These are phyloP conservation scores for Lactarius sanguifluus DNA, from an alignment of 768 basidiomycete species.

Conservation along the genomic window DNA sequence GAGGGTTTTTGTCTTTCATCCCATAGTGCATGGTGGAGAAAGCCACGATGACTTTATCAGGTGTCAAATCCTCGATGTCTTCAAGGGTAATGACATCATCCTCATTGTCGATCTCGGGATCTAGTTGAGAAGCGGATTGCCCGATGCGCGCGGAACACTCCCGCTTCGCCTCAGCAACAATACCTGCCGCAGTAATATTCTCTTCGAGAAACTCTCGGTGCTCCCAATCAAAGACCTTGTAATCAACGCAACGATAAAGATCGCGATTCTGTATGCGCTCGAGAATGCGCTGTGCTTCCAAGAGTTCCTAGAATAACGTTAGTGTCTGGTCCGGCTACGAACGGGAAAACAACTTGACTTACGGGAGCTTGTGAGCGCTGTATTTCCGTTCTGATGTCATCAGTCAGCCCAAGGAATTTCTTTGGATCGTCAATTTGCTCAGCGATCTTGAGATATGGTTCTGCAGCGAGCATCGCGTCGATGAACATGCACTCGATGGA, in stretches of 20 bases:
- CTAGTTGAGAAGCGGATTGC: not conserved
- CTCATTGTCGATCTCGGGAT: constrained; percentile 13
- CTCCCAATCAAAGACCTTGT: constrained; percentile 47
- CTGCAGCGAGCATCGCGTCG: constrained; percentile 70
- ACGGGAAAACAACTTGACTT: constrained; percentile 26
- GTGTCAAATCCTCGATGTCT: constrained; percentile 40
- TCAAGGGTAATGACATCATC: constrained; percentile 27
- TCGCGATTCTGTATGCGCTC: constrained; percentile 60
- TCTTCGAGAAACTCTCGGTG: constrained; percentile 33
- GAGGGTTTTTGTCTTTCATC: constrained; percentile 66
- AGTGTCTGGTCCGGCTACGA: constrained; percentile 3
- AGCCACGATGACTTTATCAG: constrained; percentile 62
- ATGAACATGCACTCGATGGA: constrained; percentile 86
- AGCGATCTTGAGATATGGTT: constrained; percentile 62
- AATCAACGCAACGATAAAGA: constrained; percentile 70
- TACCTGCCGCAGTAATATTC: constrained; percentile 39
- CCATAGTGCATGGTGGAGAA: constrained; percentile 72
- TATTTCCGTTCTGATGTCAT: constrained; percentile 62
- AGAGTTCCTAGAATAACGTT: constrained; percentile 50
- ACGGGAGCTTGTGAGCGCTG: constrained; percentile 55
- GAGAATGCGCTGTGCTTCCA: constrained; percentile 56
- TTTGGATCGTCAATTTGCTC: constrained; percentile 54
- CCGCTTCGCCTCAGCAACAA: constrained; percentile 37
- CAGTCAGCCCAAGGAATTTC: constrained; percentile 64
- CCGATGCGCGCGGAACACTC: not conserved